Base-by-base conservation (phyloP, 345 rosid genomes). In the Eucalyptus dawsonii region DNA sequence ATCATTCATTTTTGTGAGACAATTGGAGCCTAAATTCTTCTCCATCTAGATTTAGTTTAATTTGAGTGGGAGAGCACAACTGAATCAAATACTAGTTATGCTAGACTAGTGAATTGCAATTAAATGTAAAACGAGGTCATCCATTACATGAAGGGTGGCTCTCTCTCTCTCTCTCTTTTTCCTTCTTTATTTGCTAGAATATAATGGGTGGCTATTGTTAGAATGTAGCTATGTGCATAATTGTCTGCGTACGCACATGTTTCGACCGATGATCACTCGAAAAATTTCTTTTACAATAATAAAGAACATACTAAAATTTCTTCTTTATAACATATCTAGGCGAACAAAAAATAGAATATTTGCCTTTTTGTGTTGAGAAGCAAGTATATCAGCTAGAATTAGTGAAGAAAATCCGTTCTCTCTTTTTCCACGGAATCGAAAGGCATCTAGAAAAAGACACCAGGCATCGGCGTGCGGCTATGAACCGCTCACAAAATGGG, bases 91-190 rank as follows among this genome's bases (percentile, higher is more conserved):
- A 9, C 44, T 34, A 72, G 25, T 34, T 34, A 34, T 72, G 81
- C 13, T 72, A 9, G 44, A 72, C 81, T 9, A 5, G 81, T 9
- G 81, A 72, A 72, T 17, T 72, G 45, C 45, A 10, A 72, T 37
- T 72, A 37, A 37, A 34, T 37, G 45, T 19, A 21, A 37, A 17
- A 72, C 40, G 8, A 21, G 67, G 25, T 19, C 81, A 72, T 21
- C 81, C 11, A 37, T 19, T 37, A 34, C 11, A 72, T 72, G 22
- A 72, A 72, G 27, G 81, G 62, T 76, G 81, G 19, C 13, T 65
- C 9, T 67, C 0, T 4, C 1, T 47, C 12, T 47, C 5, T 21
- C 2, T 21, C 1, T 21, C n/a, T 17, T 34, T 69, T 17, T 14
- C 17, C 58, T 67, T 53, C 58, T 53, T 53, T 53, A 53, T 67